Conservation (phyloP, 208 protist genomes). For the Leishmania gerbilli region DNA sequence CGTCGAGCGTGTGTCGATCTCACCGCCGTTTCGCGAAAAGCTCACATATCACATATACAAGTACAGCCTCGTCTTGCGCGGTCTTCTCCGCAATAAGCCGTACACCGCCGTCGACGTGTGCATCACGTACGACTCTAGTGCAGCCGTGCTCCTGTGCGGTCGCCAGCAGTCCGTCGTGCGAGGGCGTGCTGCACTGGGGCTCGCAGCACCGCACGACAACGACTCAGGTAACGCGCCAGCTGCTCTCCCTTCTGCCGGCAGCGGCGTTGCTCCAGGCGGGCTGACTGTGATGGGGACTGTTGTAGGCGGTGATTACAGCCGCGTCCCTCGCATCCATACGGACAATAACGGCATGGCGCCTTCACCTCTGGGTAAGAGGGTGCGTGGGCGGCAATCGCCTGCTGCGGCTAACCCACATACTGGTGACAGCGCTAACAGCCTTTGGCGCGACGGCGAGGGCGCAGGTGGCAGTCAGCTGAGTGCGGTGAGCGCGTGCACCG, state of each 20-base stretch:
- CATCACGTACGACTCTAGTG: constrained; percentile 28
- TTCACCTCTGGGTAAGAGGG: neutral
- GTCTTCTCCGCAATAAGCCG: constrained; percentile 13
- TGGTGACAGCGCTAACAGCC: neutral
- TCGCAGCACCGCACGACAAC: neutral
- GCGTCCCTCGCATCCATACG: neutral
- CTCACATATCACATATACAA: constrained; percentile 29
- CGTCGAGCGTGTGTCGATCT: constrained; percentile 28
- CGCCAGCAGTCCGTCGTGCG: constrained; percentile 2
- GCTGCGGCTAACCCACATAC: neutral
- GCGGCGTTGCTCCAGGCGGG: constrained; percentile 1
- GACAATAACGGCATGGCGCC: neutral
- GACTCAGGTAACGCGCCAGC: neutral
- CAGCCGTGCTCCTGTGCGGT: constrained; percentile 23
- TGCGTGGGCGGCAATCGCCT: neutral
- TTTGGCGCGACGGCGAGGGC: neutral
- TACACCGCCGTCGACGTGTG: constrained; percentile 21
- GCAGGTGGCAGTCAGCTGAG: neutral
- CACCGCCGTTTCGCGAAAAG: constrained; percentile 23
- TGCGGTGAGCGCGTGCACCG: neutral
- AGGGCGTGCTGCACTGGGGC: neutral
- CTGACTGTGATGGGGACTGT: constrained; percentile 29
- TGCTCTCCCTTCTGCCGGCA: neutral
- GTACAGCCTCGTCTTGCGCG: constrained; percentile 10
- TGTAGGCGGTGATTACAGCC: neutral